Percentiles rank a stretch among this genome's conserved stretches.
phyloP scores from a whole-genome alignment of 805 yeast genomes.

The Metschnikowia noctiluminum region DNA sequence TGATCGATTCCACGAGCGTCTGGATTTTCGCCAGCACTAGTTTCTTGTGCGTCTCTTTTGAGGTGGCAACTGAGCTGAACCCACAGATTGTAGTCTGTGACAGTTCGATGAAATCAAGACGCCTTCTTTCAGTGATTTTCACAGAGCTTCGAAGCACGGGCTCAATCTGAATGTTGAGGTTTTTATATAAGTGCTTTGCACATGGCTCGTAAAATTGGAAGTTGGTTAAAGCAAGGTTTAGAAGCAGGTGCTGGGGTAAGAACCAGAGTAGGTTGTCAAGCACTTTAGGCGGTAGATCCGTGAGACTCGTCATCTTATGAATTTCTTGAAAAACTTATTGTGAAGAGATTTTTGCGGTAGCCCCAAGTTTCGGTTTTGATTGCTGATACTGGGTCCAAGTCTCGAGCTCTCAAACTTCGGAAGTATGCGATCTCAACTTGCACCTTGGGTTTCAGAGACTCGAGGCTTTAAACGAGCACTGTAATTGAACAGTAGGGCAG shows the following conservation, averaged over 20 bases:
- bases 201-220: conserved; percentile 34
- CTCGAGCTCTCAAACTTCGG: no score
- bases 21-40: conserved; percentile 37
- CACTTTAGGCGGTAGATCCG: conserved; percentile 12
- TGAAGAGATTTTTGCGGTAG: no score
- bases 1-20: conserved; percentile 36
- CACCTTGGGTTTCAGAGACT: no score
- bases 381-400: no score
- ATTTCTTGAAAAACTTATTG: no score
- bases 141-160: conserved; percentile 15
- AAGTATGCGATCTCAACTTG: no score
- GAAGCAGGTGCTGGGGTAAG: conserved; percentile 30
- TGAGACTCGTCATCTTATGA: conserved; percentile 1
- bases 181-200: conserved; percentile 25
- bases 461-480: no score
- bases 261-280: conserved; percentile 16
- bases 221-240: conserved; percentile 34
- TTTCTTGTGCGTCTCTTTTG: conserved; percentile 20
- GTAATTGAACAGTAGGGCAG: no score
- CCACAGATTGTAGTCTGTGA: conserved; percentile 27
- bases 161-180: conserved; percentile 22
- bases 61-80: conserved; percentile 15
- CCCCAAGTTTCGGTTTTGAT: no score
- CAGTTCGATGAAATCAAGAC: conserved; percentile 23
- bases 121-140: conserved; percentile 2